phyloP scores from a whole-genome alignment of 129 eudicot species.

The Escallonia herrerae region DNA sequence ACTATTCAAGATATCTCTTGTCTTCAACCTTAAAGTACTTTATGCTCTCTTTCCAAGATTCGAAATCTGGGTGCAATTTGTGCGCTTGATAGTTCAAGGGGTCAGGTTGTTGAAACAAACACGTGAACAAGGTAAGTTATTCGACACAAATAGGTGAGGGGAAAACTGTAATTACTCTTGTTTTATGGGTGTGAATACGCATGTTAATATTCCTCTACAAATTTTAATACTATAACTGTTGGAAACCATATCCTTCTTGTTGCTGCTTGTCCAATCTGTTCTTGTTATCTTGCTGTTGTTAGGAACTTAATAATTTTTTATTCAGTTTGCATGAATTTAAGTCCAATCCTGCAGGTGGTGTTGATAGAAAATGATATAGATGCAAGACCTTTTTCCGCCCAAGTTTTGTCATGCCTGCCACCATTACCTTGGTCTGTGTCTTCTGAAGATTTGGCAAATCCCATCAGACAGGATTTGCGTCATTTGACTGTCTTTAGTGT shows the following conservation, averaged over 20 bases:
- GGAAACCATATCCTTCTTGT: no score
- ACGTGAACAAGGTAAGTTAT: no score
- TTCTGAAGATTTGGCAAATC: conserved; percentile 71
- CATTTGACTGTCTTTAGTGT: conserved; percentile 88
- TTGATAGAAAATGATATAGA: conserved; percentile 94
- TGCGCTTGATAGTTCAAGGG: no score
- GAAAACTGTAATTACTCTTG: neutral
- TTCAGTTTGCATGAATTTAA: neutral
- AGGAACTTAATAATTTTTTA: neutral
- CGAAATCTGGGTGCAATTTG: no score
- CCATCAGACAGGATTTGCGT: conserved; percentile 82
- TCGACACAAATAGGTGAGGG: neutral
- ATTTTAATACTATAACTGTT: no score
- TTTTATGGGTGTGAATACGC: neutral
- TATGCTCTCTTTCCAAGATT: no score
- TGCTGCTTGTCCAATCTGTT: neutral
- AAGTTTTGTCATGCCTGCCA: conserved; percentile 91
- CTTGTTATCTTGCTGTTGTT: neutral
- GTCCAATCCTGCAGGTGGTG: conserved; percentile 65
- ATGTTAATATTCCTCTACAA: no score
- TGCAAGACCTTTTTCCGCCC: conserved; percentile 83
- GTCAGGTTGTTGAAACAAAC: no score
- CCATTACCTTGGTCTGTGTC: conserved; percentile 97
- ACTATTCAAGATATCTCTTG: no score
- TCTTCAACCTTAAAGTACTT: no score